Evolutionary conservation across 257 asterid species (phyloP).

Genomic region (Echium plantagineum): DNA sequence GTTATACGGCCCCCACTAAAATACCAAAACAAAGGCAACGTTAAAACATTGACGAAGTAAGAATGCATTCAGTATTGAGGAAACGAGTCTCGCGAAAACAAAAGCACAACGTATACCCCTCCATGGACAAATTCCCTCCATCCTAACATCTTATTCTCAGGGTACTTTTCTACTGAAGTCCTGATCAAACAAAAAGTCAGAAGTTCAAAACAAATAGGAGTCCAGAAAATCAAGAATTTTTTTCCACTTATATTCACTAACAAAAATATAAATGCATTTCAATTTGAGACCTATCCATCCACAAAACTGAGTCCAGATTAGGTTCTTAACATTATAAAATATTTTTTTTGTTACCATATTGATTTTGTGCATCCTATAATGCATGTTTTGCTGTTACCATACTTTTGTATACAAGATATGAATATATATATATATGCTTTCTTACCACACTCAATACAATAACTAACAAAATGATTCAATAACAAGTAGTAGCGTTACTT

Average conservation of each 20-base stretch:
- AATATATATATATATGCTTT: too few species aligned
- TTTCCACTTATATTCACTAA: neutral
- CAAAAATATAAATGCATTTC: neutral
- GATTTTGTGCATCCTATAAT: too few species aligned
- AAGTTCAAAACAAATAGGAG: neutral
- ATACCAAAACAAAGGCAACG: neutral
- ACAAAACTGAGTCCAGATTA: neutral
- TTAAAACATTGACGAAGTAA: neutral
- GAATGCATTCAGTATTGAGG: neutral
- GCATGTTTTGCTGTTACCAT: too few species aligned
- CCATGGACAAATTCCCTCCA: slow-evolving; percentile 55
- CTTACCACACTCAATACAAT: too few species aligned
- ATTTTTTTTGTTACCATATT: too few species aligned
- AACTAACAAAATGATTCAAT: too few species aligned
- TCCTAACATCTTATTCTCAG: slow-evolving; percentile 80
- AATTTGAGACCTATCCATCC: neutral
- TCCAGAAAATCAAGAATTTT: neutral
- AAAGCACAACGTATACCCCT: slow-evolving; percentile 27
- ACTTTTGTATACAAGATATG: too few species aligned
- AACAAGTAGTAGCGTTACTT: slow-evolving; percentile 24
- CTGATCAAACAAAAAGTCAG: slow-evolving; percentile 25
- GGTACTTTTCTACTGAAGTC: slow-evolving; percentile 45
- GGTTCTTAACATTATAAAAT: too few species aligned
- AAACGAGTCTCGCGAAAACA: neutral
- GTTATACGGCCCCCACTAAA: slow-evolving; percentile 72